Evolutionary conservation across 768 basidiomycete genomes (phyloP), one percentile per base, ranked within the genome.

Genomic region (Pleurotus tuoliensis): DNA sequence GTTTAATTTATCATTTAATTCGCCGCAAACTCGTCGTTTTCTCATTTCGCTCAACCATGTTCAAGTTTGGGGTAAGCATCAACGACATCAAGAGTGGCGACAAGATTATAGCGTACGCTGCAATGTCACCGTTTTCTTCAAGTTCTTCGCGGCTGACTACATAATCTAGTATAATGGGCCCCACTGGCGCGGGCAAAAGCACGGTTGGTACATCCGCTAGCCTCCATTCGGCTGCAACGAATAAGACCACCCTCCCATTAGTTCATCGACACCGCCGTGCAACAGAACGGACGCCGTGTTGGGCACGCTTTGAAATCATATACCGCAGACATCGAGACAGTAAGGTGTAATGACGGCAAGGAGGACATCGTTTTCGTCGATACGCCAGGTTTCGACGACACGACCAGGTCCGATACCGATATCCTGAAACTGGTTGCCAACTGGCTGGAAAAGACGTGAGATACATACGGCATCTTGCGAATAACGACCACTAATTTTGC

Each of bases 131-230:
- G 30, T 34, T 34, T 30, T 34, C 30, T 34, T 34, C 2, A 34
- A 18, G 18, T 24, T 47, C 22, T 15, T 18, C 46, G 46, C 12
- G 6, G 22, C 46, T 47, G 18, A 47, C 22, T 20, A 15, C 6
- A 15, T 16, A 37, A 27, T n/a, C 2, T n/a, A 67, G 69, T 13
- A 47, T 69, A 3, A 69, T 71, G 67, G 69, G 69, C 0, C 64
- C 64, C 3, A 71, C 67, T 4, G 68, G 69, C 47, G 63, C 67
- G 16, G 69, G 69, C 12, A 71, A 69, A 55, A 69, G 68, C 51
- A 66, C 66, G 12, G 69, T 71, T 57, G 7, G 65, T 54, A 34
- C 30, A 34, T 11, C 8, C 30, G 30, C 11, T 11, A 34, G 25
- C 39, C 30, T 15, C 40, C 38, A 20, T 4, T 24, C 1, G 39